Base-by-base conservation (phyloP, 2,329 filamentous ascomycete species). In the Microcera coccophila region DNA sequence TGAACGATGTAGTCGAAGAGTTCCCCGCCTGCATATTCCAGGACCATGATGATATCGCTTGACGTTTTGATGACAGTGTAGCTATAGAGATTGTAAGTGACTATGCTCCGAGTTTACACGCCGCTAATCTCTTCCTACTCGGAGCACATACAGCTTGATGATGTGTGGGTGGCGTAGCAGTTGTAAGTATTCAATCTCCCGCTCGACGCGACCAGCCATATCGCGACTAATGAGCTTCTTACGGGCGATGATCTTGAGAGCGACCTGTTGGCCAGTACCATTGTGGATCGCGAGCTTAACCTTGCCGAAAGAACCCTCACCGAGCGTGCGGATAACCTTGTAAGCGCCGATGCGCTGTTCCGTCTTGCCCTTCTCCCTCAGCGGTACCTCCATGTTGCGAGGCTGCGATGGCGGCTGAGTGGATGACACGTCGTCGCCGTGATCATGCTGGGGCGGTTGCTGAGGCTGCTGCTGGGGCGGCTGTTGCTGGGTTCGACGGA, bases 1-100 rank as follows among this genome's bases (percentile, higher is more conserved):
- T 90, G 85, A 45, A 98, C 93, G 49, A 98, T 93, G 69, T 97
- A 97, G 68, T 98, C 91, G 69, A 98, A 98, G 47, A 98, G 76
- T 68, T 98, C 93, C 48, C 88, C 88, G 48, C 93, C 93, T 32
- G 93, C 93, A 68, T 95, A 98, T 68, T 98, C 93, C 55, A 98
- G 81, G 37, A 98, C 93, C 93, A 98, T 98, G 67, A 97, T 93
- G 63, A 98, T 98, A 65, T 98, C 93, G 49, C 79, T 82, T 18
- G 84, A 81, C 5, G 91, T 96, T 50, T 95, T 96, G 65, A 98
- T 97, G 52, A 98, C 93, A 21, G 93, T 97, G 68, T 89, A 95
- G 43, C 88, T 93, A 58, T 9, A 35, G 7, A 15, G 9, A 28
- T 28, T 14, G 14, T 14, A 28, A 9, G 14, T 17, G 29, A 8